Evolutionary conservation across 352 stramenopile genomes (phyloP).

Genomic region (Pythium monospermum): DNA sequence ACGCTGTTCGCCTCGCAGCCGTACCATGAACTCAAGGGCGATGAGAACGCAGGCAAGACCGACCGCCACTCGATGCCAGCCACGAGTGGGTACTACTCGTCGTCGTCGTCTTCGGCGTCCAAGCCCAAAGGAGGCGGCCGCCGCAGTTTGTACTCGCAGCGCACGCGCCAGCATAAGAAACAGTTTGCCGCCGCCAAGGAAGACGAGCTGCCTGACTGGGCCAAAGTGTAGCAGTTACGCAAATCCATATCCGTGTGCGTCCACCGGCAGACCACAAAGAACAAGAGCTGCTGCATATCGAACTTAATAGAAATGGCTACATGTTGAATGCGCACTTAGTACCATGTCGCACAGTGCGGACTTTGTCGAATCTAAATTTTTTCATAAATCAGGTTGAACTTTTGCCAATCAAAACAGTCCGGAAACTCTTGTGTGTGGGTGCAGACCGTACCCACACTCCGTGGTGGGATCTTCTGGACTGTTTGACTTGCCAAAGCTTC

Average conservation of each 20-base stretch:
- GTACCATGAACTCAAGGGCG: slow-evolving; percentile 15
- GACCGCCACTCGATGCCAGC: slow-evolving; percentile 15
- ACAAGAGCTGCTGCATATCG: no score
- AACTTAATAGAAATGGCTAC: no score
- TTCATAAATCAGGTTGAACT: no score
- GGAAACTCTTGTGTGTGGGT: no score
- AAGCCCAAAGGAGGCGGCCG: slow-evolving; percentile 12
- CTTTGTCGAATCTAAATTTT: no score
- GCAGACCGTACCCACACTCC: no score
- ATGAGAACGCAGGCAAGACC: neutral
- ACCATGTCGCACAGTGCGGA: no score
- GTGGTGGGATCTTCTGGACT: no score
- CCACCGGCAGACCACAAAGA: no score
- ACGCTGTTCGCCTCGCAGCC: slow-evolving; percentile 18
- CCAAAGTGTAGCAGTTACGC: slow-evolving; percentile 11
- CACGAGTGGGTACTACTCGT: slow-evolving; percentile 3
- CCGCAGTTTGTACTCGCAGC: slow-evolving; percentile 17
- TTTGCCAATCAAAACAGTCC: no score
- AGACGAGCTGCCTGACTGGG: slow-evolving; percentile 21
- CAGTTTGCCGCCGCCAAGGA: slow-evolving; percentile 7
- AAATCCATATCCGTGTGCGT: neutral
- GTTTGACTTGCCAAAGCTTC: no score
- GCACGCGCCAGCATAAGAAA: slow-evolving; percentile 6
- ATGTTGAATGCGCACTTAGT: no score
- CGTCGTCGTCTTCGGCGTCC: neutral